Evolutionary conservation across 2,329 filamentous ascomycete species (phyloP), one percentile per base, ranked within the genome.

Genomic region (Lasiodiplodia gonubiensis): DNA sequence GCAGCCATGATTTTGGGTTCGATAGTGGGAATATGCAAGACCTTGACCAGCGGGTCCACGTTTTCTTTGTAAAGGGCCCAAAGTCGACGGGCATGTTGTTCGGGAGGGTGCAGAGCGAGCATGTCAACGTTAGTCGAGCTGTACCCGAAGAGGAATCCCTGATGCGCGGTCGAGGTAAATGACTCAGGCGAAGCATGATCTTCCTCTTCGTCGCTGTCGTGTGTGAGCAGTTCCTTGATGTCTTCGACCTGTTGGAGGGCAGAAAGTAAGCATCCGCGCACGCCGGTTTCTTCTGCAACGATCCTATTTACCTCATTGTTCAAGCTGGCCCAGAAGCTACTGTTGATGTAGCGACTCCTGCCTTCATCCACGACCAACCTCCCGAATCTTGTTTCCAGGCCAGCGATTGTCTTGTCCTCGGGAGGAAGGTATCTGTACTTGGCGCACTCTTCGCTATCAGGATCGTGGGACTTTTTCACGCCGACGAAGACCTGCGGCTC

Each of bases 41-140:
- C 82, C 74, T 92, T 93, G 72, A 91, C 82, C 11, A 93, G 77
- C 0, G 90, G 89, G 72, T 93, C 90, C 10, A 93, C 90, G 64
- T 91, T 92, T 70, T 92, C 89, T 69, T 89, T 86, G 77, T 88
- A 93, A 12, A 89, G 83, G 60, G 88, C 85, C 90, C 91, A 93
- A 66, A 92, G 86, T 59, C 86, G 86, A 0, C 84, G 84, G 59
- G 91, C 88, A 70, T 90, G 88, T 1, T 87, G 87, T 0, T 88
- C 85, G 0, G 88, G 74, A 1, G 91, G 91, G 71, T 92, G 90
- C 16, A 91, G 80, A 51, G 84, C 81, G 21, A 84, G 79, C 70
- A 93, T 80, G 71, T 93, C 86, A 30, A 92, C 88, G 70, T 86
- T 87, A n/a, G 86, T 84, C 1, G 90, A 92, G 69, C 86, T 88